phyloP scores from a whole-genome alignment of 495 filamentous ascomycete genomes.

The Penicillium antarcticum region DNA sequence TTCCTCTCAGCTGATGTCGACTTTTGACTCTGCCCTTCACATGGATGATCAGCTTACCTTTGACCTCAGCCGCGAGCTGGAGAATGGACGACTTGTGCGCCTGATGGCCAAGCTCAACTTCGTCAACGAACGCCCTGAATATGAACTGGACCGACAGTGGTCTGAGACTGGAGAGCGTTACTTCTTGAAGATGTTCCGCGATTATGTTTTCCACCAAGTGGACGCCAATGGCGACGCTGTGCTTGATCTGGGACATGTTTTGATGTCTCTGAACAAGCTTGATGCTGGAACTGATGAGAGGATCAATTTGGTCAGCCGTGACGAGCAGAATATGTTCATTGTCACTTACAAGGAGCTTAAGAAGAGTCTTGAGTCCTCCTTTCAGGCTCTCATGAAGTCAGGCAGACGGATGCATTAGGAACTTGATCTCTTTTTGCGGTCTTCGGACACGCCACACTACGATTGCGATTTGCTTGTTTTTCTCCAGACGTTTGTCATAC shows the following conservation, averaged over 20 bases:
- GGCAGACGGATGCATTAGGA: conserved; percentile 40
- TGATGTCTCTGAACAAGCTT: conserved; percentile 82
- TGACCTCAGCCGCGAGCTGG: conserved; percentile 74
- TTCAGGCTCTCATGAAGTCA: conserved; percentile 69
- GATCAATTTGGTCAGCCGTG: conserved; percentile 78
- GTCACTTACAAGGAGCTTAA: conserved; percentile 86
- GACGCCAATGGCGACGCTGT: conserved; percentile 77
- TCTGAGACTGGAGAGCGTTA: conserved; percentile 89
- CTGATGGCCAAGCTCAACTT: conserved; percentile 78
- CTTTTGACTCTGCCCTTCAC: conserved; percentile 72
- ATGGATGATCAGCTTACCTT: conserved; percentile 68
- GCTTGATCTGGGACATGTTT: conserved; percentile 78
- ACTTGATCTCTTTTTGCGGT: neutral
- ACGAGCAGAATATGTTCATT: conserved; percentile 82
- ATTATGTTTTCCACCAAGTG: conserved; percentile 96
- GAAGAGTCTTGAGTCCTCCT: conserved; percentile 73
- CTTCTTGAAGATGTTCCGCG: conserved; percentile 86
- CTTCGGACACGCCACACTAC: neutral
- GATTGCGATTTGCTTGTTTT: neutral
- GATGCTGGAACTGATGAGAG: conserved; percentile 88
- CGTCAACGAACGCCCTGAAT: conserved; percentile 86
- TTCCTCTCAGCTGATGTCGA: conserved; percentile 63
- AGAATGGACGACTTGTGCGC: conserved; percentile 84
- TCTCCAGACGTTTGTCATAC: neutral
- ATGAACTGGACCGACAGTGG: conserved; percentile 71